These are phyloP conservation scores for Chenopodium formosanum DNA, from an alignment of 148 eudicot species.

Conservation along the genomic window DNA sequence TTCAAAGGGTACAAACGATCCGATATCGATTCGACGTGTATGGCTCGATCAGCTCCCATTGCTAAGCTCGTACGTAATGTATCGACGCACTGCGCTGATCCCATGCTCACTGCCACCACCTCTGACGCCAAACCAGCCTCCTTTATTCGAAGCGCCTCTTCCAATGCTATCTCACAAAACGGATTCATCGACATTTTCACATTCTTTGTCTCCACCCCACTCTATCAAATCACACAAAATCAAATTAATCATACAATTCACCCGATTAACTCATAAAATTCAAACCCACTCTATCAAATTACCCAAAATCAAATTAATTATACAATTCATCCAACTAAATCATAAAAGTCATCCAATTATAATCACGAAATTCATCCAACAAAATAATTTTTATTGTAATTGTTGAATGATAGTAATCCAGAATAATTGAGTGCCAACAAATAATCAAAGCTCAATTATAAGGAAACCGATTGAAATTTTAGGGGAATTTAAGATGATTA, in stretches of 20 bases:
- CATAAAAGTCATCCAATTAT: not conserved
- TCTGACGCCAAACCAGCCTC: constrained; percentile 91
- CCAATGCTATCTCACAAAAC: constrained; percentile 91
- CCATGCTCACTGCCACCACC: constrained; percentile 83
- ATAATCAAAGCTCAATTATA: not conserved
- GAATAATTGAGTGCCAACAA: no score
- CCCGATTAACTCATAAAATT: no score
- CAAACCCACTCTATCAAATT: constrained; percentile 49
- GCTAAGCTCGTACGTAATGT: constrained; percentile 95
- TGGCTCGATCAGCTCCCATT: constrained; percentile 95
- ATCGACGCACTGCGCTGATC: constrained; percentile 76
- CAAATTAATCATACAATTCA: not conserved
- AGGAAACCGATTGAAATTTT: not conserved
- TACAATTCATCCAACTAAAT: not conserved
- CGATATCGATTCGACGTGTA: constrained; percentile 57
- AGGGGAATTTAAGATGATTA: not conserved
- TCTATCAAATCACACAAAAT: constrained; percentile 36
- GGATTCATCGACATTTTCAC: constrained; percentile 99
- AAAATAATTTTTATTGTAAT: not conserved
- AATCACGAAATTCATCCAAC: not conserved
- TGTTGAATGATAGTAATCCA: no score
- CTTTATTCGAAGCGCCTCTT: constrained; percentile 77
- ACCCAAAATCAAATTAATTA: no score
- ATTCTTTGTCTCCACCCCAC: constrained; percentile 80
- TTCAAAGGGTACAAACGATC: constrained; percentile 50